phyloP scores from a whole-genome alignment of 164 flowering plant genomes.

The Macadamia integrifolia region DNA sequence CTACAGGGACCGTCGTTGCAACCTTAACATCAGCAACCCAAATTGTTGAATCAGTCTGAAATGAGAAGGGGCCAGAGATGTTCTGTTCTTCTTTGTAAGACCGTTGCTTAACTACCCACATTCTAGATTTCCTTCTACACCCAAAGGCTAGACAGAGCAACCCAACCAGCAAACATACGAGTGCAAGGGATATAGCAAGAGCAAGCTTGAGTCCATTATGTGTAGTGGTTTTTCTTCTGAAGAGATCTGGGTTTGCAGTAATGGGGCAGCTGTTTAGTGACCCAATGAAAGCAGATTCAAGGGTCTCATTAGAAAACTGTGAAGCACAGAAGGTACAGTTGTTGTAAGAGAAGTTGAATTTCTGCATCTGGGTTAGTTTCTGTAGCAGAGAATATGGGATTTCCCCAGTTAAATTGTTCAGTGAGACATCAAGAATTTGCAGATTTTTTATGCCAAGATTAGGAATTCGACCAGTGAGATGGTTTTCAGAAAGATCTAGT shows the following conservation, averaged over 20 bases:
- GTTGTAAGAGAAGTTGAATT: slow-evolving; percentile 67
- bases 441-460: slow-evolving; percentile 29
- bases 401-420: slow-evolving; percentile 58
- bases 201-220: slow-evolving; percentile 52
- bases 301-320: slow-evolving; percentile 27
- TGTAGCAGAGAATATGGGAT: slow-evolving; percentile 37
- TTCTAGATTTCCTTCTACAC: slow-evolving; percentile 47
- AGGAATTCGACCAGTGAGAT: slow-evolving; percentile 55
- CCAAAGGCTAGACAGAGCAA: slow-evolving; percentile 60
- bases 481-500: slow-evolving; percentile 68
- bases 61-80: slow-evolving; percentile 83
- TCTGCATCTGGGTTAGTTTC: slow-evolving; percentile 48
- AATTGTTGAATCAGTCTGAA: slow-evolving; percentile 82
- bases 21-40: slow-evolving; percentile 92
- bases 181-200: slow-evolving; percentile 44
- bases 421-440: slow-evolving; percentile 56
- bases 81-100: slow-evolving; percentile 63
- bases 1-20: slow-evolving; percentile 67
- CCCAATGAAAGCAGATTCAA: slow-evolving; percentile 47
- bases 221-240: slow-evolving; percentile 26
- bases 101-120: slow-evolving; percentile 56
- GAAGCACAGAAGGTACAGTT: slow-evolving; percentile 57
- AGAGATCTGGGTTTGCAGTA: slow-evolving; percentile 51
- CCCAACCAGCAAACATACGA: slow-evolving; percentile 46
- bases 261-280: slow-evolving; percentile 57